phyloP scores from a whole-genome alignment of 1,284 basidiomycete genomes.

The Tranzscheliella williamsii region DNA sequence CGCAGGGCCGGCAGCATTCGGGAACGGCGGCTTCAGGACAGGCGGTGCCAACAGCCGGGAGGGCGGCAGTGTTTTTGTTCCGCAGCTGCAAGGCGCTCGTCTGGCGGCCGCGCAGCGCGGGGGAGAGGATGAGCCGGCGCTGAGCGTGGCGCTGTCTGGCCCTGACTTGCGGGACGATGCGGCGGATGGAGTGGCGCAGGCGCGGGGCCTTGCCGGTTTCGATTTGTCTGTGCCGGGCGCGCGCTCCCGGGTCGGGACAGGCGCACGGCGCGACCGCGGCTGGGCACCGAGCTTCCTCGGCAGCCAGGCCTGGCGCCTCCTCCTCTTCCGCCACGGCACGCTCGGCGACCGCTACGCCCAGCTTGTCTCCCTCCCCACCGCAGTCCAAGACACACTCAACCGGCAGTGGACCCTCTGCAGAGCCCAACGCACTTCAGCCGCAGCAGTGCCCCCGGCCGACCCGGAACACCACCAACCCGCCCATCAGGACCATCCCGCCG shows the following conservation, averaged over 20 bases:
- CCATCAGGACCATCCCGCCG: neutral
- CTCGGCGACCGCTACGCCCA: slow-evolving; percentile 23
- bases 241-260: neutral
- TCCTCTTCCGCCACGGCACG: slow-evolving; percentile 32
- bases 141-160: slow-evolving; percentile 22
- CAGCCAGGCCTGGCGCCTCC: slow-evolving; percentile 22
- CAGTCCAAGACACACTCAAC: slow-evolving; percentile 20
- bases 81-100: slow-evolving; percentile 17
- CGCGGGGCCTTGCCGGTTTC: no score
- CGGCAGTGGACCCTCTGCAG: no score
- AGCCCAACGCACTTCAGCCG: no score
- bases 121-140: no score
- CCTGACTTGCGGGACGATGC: slow-evolving; percentile 32
- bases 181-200: neutral
- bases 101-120: no score
- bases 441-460: no score
- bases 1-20: neutral
- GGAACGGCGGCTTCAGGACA: neutral
- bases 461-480: no score
- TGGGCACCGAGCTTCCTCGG: slow-evolving; percentile 36
- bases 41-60: neutral
- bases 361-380: slow-evolving; percentile 19
- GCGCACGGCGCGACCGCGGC: slow-evolving; percentile 13
- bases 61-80: slow-evolving; percentile 8
- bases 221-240: no score